Base-by-base conservation (phyloP, 2,329 filamentous ascomycete species). In the Sordariomycetes sp. region DNA sequence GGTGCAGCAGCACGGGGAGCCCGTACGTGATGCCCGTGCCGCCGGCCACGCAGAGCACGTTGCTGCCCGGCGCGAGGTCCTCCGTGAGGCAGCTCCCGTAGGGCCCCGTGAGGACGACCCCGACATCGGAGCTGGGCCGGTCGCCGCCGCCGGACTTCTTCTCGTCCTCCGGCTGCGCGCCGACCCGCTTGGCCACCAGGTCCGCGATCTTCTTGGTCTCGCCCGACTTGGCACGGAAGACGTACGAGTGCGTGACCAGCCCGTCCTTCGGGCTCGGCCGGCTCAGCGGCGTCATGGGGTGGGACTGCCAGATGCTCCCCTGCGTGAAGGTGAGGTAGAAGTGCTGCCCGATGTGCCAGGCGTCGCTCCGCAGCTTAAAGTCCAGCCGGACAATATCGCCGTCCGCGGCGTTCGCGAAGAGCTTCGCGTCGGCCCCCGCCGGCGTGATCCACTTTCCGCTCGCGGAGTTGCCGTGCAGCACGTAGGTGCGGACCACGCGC, bases 241-340 rank as follows among this genome's bases (percentile, higher is more conserved):
- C 74, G 63, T 85, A 85, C 18, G 78, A 76, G 62, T 84, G 80
- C 46, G 71, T 69, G 11, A 80, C 74, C 2, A 66, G 62, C 0
- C 75, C 70, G 57, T 71, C 66, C 16, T 46, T 40, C 0, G 73
- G 67, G 7, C 70, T 63, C 0, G 82, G 83, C 0, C 79, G 67
- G 58, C 78, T 83, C 10, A 84, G 72, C 0, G 84, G 82, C 0
- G 85, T 89, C 65, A 89, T 87, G 0, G 87, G 87, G 64, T 90
- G 87, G 0, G 83, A 83, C 68, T 90, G 86, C 84, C 85, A 89
- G 63, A 89, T 78, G 63, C 78, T 85, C 35, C 82, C 73, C 60
- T 85, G 79, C 0, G 83, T 75, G 64, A 90, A 89, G 67, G 80
- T 86, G 18, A 89, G 73, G 64, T 83, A 89, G 68, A 87, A 89